Evolutionary conservation across 805 yeast genomes (phyloP).

Genomic region (Kazachstania psychrophila): DNA sequence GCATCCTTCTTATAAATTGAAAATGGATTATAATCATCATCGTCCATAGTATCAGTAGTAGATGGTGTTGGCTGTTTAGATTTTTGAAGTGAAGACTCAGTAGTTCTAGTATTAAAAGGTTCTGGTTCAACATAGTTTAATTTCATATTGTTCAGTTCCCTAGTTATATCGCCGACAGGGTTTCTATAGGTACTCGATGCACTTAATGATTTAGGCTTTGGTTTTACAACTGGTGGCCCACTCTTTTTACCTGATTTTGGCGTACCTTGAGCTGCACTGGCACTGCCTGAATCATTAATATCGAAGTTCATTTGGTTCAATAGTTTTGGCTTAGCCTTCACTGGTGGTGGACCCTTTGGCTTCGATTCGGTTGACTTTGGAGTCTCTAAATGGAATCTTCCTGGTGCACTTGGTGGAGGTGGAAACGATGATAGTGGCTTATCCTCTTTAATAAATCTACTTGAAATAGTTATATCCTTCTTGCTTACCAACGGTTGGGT

Average conservation of each 20-base stretch:
- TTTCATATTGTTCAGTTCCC: constrained; percentile 2
- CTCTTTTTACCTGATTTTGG: constrained; percentile 3
- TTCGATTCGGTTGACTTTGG: not conserved
- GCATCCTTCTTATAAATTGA: constrained; percentile 31
- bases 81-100: too few relatives aligned
- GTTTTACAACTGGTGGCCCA: constrained; percentile 24
- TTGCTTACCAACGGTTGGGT: not conserved
- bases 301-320: not conserved
- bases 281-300: too few relatives aligned
- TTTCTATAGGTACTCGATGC: not conserved
- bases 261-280: too few relatives aligned
- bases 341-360: constrained; percentile 1
- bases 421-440: constrained; percentile 11
- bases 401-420: constrained; percentile 21
- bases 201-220: constrained; percentile 19
- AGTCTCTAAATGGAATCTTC: not conserved
- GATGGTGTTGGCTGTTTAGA: too few relatives aligned
- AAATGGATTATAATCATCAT: constrained; percentile 30
- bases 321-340: constrained; percentile 4
- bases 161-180: constrained; percentile 2
- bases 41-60: constrained; percentile 3
- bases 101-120: too few relatives aligned
- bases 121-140: not conserved
- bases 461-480: not conserved
- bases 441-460: not conserved